A percentile compares a stretch with the other conserved stretches of the same genome.
These are phyloP conservation scores for Cordyceps pruinosa DNA, from an alignment of 2,329 filamentous ascomycete species.

Conservation along the genomic window DNA sequence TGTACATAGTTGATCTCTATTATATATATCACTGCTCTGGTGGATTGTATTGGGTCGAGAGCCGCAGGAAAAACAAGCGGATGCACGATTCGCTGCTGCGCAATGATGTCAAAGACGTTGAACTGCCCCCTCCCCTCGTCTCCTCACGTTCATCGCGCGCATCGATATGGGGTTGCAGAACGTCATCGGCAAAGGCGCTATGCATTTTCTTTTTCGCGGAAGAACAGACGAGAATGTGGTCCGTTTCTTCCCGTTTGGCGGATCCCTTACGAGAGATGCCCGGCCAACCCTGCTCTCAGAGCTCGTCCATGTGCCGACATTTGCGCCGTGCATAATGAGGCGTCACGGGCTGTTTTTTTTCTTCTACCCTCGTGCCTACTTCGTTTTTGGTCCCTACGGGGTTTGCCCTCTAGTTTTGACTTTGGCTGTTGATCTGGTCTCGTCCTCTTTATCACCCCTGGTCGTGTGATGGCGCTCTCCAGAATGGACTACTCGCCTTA, in stretches of 20 bases:
- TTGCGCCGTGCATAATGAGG: slow-evolving; percentile 1
- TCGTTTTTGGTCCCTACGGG: no score
- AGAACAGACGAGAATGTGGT: no score
- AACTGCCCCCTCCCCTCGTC: neutral
- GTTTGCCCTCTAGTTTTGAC: neutral
- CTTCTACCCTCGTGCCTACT: no score
- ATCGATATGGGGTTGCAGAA: neutral
- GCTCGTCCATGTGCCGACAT: neutral
- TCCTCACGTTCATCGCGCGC: neutral
- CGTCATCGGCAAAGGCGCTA: neutral
- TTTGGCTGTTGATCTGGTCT: neutral
- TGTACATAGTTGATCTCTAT: no score
- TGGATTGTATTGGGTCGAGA: no score
- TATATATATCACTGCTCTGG: no score
- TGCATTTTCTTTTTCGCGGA: no score
- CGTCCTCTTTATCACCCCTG: neutral
- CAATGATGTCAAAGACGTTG: neutral
- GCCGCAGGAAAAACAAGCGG: neutral
- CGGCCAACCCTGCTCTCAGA: no score
- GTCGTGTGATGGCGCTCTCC: no score
- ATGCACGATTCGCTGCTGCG: neutral
- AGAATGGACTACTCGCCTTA: no score
- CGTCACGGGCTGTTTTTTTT: neutral
- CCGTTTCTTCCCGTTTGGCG: no score
- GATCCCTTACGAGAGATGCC: no score